Base-by-base conservation (phyloP, 2,329 filamentous ascomycete species). In the Paecilomyces sp. region DNA sequence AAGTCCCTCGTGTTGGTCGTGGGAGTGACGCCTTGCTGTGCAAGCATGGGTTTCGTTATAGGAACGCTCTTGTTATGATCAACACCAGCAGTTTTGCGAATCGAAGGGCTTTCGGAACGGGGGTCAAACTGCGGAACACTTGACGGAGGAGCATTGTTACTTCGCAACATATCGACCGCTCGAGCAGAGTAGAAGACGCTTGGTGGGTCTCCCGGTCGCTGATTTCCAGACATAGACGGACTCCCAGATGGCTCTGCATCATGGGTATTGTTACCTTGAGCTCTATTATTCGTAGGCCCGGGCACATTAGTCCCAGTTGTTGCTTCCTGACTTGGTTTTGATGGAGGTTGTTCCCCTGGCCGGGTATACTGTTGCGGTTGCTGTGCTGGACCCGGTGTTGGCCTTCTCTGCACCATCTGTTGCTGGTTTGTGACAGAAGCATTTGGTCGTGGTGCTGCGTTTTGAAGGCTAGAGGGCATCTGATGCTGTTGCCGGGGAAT, bases 21-120 rank as follows among this genome's bases (percentile, higher is more conserved):
- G 22, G 69, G 66, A n/a, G 72, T 60, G 50, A 62, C 53, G 57
- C 59, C 62, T 71, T 3, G 73, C 72, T 30, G 65, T 63, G 9
- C 63, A 56, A 3, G 68, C 70, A 74, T 75, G 7, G 72, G 72
- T 62, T 82, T 83, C 3, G 82, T 83, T 1, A 96, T 77, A 0
- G 92, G 91, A 57, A 88, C 87, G 3, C 89, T 92, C 57, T 85
- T 88, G 24, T 78, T 86, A 69, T 95, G 91, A 68, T 97, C 91
- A 47, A 97, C 83, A 2, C 92, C 92, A 0, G 89, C 89, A 0
- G 93, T 97, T 71, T 93, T 92, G 62, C 91, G 85, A 69, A 96
- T 92, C 0, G 92, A 94, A 0, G 92, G 92, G 62, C 88, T 91
- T 67, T 92, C 88, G 5, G 86, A 82, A 60, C 86, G 86, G 2